Evolutionary conservation across 495 filamentous ascomycete genomes (phyloP).

Genomic region (Lophiotrema nucula): DNA sequence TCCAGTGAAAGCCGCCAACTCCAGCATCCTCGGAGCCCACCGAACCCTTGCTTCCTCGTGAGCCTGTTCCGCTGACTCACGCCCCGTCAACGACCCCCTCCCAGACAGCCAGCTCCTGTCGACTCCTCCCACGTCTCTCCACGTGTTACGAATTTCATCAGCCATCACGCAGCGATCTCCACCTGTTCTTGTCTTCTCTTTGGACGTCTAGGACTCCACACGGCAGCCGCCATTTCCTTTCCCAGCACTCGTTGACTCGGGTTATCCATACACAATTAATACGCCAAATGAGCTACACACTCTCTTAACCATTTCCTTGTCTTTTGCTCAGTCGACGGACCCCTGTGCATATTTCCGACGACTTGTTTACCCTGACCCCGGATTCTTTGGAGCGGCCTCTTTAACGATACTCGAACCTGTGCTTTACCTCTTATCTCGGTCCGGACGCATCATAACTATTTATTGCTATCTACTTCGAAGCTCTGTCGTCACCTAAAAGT

Average conservation of each 20-base stretch:
- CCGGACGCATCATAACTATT: conserved; percentile 25
- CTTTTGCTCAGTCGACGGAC: conserved; percentile 31
- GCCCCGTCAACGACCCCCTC: conserved; percentile 3
- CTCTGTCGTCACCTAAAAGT: conserved; percentile 35
- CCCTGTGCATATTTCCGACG: conserved; percentile 36
- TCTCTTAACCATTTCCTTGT: conserved; percentile 39
- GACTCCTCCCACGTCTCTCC: conserved; percentile 12
- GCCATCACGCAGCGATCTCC: conserved; percentile 34
- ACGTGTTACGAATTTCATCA: conserved; percentile 37
- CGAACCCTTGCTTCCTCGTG: conserved; percentile 30
- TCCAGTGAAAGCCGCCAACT: conserved; percentile 27
- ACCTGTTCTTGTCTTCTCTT: conserved; percentile 7
- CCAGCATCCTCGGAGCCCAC: conserved; percentile 21
- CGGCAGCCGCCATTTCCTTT: conserved; percentile 10
- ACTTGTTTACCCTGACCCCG: conserved; percentile 14
- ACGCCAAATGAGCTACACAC: conserved; percentile 38
- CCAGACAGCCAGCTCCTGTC: conserved; percentile 19
- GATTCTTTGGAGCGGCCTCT: conserved; percentile 28
- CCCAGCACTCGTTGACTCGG: conserved; percentile 33
- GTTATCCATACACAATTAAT: conserved; percentile 37
- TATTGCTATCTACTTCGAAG: conserved; percentile 28
- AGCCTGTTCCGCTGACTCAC: conserved; percentile 34
- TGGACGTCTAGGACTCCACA: conserved; percentile 12
- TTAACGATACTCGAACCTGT: conserved; percentile 26
- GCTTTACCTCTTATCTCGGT: conserved; percentile 13